phyloP scores from a whole-genome alignment of 805 yeast species.

The Yamadazyma sp. region DNA sequence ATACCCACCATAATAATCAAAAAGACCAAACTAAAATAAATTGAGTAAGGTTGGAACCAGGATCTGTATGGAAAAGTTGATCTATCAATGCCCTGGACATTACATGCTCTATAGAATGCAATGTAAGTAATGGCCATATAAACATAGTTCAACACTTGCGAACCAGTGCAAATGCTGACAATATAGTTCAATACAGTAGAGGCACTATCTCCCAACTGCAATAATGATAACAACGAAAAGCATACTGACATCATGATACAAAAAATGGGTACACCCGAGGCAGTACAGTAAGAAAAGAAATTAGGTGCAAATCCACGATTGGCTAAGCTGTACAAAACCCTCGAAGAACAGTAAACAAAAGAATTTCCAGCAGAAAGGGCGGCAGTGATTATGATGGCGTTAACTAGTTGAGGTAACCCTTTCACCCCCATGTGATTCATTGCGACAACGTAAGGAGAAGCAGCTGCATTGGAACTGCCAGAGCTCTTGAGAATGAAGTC shows the following conservation, averaged over 20 bases:
- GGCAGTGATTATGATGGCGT: slow-evolving; percentile 70
- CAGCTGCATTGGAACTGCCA: slow-evolving; percentile 29
- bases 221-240: slow-evolving; percentile 19
- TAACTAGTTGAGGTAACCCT: slow-evolving; percentile 73
- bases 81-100: slow-evolving; percentile 43
- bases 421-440: slow-evolving; percentile 65
- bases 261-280: slow-evolving; percentile 67
- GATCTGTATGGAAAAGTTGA: slow-evolving; percentile 37
- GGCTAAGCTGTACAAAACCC: slow-evolving; percentile 68
- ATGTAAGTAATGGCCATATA: slow-evolving; percentile 46
- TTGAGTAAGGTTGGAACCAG: slow-evolving; percentile 44
- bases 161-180: slow-evolving; percentile 47
- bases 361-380: slow-evolving; percentile 86
- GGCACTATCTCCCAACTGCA: slow-evolving; percentile 28
- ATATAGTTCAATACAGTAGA: slow-evolving; percentile 44
- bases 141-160: slow-evolving; percentile 48
- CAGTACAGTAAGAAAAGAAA: slow-evolving; percentile 56
- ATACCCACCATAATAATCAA: slow-evolving; percentile 48
- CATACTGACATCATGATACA: slow-evolving; percentile 48
- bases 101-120: slow-evolving; percentile 43
- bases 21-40: slow-evolving; percentile 28
- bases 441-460: slow-evolving; percentile 82
- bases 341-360: slow-evolving; percentile 68
- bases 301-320: slow-evolving; percentile 72
- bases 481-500: slow-evolving; percentile 17